phyloP scores from a whole-genome alignment of 495 filamentous ascomycete species.

The Trichoderma gamsii region DNA sequence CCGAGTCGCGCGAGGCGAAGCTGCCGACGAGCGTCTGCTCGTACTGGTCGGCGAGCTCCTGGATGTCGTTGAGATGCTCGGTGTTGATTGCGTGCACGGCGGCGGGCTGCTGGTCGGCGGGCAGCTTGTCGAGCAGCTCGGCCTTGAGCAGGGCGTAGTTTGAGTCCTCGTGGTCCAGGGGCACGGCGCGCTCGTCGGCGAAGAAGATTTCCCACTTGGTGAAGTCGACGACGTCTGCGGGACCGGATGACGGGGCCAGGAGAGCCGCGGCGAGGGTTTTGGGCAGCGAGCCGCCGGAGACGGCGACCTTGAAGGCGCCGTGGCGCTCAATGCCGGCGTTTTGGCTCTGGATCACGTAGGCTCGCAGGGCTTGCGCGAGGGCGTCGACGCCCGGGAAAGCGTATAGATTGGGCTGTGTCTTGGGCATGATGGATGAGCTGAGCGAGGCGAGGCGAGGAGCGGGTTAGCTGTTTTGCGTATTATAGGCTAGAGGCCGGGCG shows the following conservation, averaged over 20 bases:
- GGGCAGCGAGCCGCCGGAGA: conserved; percentile 92
- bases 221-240: conserved; percentile 64
- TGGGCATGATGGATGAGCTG: conserved; percentile 49
- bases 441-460: neutral
- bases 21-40: conserved; percentile 78
- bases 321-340: conserved; percentile 73
- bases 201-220: conserved; percentile 96
- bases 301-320: conserved; percentile 76
- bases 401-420: conserved; percentile 73
- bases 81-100: conserved; percentile 72
- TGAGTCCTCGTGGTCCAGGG: conserved; percentile 85
- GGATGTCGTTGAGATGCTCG: conserved; percentile 66
- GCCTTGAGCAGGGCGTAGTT: conserved; percentile 86
- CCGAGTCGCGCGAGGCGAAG: conserved; percentile 78
- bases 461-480: too few relatives aligned
- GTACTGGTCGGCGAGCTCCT: conserved; percentile 90
- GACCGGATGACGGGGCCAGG: conserved; percentile 52
- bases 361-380: conserved; percentile 67
- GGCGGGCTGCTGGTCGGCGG: conserved; percentile 55
- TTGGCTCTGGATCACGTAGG: conserved; percentile 75
- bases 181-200: conserved; percentile 92
- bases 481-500: neutral
- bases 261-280: conserved; percentile 75
- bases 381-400: conserved; percentile 61
- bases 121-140: conserved; percentile 83